A percentile compares a stretch with the other conserved stretches of the same genome.
Conservation (phyloP, 2,329 filamentous ascomycete genomes). For the Acephala macrosclerotiorum region DNA sequence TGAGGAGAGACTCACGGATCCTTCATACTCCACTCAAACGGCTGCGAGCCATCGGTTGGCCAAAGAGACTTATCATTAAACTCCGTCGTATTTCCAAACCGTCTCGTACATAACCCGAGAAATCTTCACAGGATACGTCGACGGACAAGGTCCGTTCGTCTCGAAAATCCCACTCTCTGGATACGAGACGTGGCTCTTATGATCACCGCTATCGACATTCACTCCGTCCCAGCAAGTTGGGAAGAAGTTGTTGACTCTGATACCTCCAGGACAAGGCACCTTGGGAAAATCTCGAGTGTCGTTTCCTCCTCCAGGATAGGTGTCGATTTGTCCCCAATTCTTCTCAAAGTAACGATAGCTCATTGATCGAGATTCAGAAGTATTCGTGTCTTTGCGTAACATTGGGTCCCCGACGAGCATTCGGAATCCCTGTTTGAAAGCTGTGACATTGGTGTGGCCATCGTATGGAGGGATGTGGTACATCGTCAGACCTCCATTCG, state of each 20-base stretch:
- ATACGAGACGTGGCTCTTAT: slow-evolving; percentile 21
- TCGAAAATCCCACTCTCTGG: slow-evolving; percentile 9
- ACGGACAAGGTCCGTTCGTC: neutral
- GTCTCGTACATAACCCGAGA: slow-evolving; percentile 16
- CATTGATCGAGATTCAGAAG: slow-evolving; percentile 50
- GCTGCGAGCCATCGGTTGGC: slow-evolving; percentile 16
- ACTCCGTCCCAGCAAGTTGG: slow-evolving; percentile 39
- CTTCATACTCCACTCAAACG: slow-evolving; percentile 22
- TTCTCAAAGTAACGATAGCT: slow-evolving; percentile 53
- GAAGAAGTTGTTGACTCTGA: slow-evolving; percentile 44
- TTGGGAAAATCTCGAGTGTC: slow-evolving; percentile 52
- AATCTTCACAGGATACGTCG: slow-evolving; percentile 1
- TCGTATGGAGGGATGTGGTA: slow-evolving; percentile 44
- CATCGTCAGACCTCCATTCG: slow-evolving; percentile 46
- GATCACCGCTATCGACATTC: slow-evolving; percentile 36
- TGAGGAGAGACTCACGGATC: slow-evolving; percentile 9
- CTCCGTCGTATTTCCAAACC: slow-evolving; percentile 8
- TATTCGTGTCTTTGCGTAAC: slow-evolving; percentile 45
- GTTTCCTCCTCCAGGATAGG: slow-evolving; percentile 45
- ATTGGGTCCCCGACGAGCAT: slow-evolving; percentile 52
- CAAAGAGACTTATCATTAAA: slow-evolving; percentile 36
- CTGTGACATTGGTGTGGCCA: slow-evolving; percentile 48
- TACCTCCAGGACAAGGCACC: slow-evolving; percentile 41
- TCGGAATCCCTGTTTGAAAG: slow-evolving; percentile 54
- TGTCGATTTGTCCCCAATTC: slow-evolving; percentile 37